Evolutionary conservation across 1,139 yeast genomes (phyloP).

Genomic region (Komagataea norvegica): DNA sequence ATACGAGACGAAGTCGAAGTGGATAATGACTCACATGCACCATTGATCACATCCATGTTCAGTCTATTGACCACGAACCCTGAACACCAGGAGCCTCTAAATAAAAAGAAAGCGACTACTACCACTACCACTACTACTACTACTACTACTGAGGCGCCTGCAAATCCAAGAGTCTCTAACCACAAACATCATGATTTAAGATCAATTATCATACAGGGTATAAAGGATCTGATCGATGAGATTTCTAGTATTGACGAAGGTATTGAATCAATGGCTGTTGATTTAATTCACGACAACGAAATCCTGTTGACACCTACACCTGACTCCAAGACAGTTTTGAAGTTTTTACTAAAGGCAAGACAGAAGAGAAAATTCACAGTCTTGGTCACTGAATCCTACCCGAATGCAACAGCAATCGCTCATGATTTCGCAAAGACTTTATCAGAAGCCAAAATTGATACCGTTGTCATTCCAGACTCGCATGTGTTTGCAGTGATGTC

Average conservation of each 20-base stretch:
- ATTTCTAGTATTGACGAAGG: conserved; percentile 86
- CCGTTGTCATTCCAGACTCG: conserved; percentile 88
- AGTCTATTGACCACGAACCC: conserved; percentile 59
- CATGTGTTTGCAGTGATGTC: conserved; percentile 96
- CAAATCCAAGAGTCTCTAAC: conserved; percentile 30
- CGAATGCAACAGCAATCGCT: conserved; percentile 73
- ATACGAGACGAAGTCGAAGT: conserved; percentile 81
- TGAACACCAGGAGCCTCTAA: background rate
- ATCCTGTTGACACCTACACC: conserved; percentile 91
- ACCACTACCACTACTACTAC: conserved; percentile 29
- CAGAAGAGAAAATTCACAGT: conserved; percentile 90
- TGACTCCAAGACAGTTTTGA: conserved; percentile 80
- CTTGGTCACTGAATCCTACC: conserved; percentile 86
- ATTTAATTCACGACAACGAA: conserved; percentile 93
- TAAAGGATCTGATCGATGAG: conserved; percentile 89
- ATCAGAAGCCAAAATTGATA: conserved; percentile 82
- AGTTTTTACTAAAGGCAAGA: conserved; percentile 82
- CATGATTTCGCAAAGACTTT: conserved; percentile 76
- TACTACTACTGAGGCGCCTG: conserved; percentile 20
- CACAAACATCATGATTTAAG: conserved; percentile 61
- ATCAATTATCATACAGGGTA: conserved; percentile 89
- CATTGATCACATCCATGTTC: conserved; percentile 84
- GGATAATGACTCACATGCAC: conserved; percentile 31
- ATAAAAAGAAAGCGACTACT: conserved; percentile 23
- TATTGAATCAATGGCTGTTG: conserved; percentile 84